Conservation (phyloP, 768 basidiomycete species). For the Serpula lacrymans region DNA sequence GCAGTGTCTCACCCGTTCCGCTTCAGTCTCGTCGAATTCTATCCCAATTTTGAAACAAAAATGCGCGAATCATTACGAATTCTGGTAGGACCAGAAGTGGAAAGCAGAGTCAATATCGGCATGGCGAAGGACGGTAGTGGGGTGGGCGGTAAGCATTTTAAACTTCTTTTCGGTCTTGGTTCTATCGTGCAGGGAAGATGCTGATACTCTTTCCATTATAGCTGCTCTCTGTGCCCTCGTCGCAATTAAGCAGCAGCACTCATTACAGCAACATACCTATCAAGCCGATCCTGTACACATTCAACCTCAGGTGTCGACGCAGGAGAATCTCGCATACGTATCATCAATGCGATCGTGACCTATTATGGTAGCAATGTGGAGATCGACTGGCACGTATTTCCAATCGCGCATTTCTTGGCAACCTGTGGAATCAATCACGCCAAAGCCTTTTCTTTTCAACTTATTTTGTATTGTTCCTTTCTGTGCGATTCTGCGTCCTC, state of each 20-base stretch:
- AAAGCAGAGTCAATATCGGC: conserved; percentile 79
- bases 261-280: conserved; percentile 10
- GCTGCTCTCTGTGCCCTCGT: conserved; percentile 83
- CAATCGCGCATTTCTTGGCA: too few relatives aligned
- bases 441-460: too few relatives aligned
- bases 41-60: conserved; percentile 78
- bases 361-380: too few relatives aligned
- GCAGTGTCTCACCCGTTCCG: neutral
- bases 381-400: too few relatives aligned
- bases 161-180: neutral
- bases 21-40: conserved; percentile 81
- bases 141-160: conserved; percentile 77
- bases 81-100: conserved; percentile 78
- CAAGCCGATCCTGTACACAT: conserved; percentile 4
- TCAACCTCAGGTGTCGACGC: conserved; percentile 11
- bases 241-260: conserved; percentile 21
- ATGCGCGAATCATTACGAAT: conserved; percentile 71
- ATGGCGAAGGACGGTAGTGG: conserved; percentile 97
- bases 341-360: conserved; percentile 9
- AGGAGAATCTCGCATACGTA: conserved; percentile 12
- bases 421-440: too few relatives aligned
- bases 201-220: conserved; percentile 24
- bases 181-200: too few relatives aligned
- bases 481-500: too few relatives aligned
- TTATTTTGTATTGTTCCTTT: too few relatives aligned